Conservation (phyloP, 768 basidiomycete species). For the Tricholoma terreum region DNA sequence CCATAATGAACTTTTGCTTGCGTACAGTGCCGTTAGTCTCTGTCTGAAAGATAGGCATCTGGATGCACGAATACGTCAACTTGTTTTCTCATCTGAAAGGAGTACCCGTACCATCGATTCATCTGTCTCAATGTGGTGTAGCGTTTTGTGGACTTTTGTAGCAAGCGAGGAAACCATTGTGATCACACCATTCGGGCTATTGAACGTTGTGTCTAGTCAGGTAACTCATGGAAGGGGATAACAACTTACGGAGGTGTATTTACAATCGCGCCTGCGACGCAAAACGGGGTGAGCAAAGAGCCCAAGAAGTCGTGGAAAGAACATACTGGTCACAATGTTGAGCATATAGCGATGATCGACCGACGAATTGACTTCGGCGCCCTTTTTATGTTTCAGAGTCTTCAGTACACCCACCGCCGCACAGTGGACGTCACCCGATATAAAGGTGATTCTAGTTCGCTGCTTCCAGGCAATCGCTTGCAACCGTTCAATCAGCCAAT, state of each 20-base stretch:
- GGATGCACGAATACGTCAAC: neutral
- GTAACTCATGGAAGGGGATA: neutral
- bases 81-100: too few relatives aligned
- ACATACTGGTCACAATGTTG: constrained; percentile 77
- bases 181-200: constrained; percentile 69
- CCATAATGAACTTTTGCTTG: constrained; percentile 83
- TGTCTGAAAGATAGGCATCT: constrained; percentile 74
- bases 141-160: constrained; percentile 78
- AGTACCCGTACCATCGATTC: constrained; percentile 66
- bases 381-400: constrained; percentile 54
- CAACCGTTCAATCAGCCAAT: constrained; percentile 78
- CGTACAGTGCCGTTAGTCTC: constrained; percentile 77
- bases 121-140: constrained; percentile 81
- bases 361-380: constrained; percentile 45
- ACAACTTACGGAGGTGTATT: constrained; percentile 79
- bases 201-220: neutral
- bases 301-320: neutral
- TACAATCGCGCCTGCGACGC: constrained; percentile 75
- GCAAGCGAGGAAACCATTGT: constrained; percentile 78
- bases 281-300: neutral
- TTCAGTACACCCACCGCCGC: constrained; percentile 80
- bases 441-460: constrained; percentile 73
- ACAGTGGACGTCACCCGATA: constrained; percentile 94
- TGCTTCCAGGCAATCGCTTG: constrained; percentile 67
- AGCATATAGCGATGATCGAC: constrained; percentile 87